Conservation (phyloP, 2,329 filamentous ascomycete genomes). For the Verticillium dahliae region DNA sequence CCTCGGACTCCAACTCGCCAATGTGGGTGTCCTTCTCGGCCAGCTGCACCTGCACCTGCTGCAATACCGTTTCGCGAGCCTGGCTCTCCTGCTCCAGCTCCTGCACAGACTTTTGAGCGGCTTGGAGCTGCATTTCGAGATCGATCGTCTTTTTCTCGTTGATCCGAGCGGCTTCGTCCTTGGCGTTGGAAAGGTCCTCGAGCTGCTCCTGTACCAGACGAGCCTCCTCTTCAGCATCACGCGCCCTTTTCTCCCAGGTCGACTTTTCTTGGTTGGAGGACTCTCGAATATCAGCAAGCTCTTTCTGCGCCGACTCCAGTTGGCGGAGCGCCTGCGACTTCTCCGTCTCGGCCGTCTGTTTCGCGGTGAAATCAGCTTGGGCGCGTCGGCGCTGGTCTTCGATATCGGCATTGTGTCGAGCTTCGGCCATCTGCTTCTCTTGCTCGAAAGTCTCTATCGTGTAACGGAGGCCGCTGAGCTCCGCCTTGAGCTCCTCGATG, state of each 20-base stretch:
- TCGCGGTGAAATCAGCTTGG: slow-evolving; percentile 75
- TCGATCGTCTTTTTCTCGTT: slow-evolving; percentile 48
- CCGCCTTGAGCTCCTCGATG: slow-evolving; percentile 78
- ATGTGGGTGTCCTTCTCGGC: slow-evolving; percentile 63
- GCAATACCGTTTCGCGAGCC: slow-evolving; percentile 48
- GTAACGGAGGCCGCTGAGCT: slow-evolving; percentile 82
- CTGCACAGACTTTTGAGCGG: slow-evolving; percentile 40
- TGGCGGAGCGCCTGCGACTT: slow-evolving; percentile 42
- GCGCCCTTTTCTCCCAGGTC: slow-evolving; percentile 60
- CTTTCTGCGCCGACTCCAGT: slow-evolving; percentile 40
- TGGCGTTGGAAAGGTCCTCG: slow-evolving; percentile 59
- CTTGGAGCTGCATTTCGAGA: slow-evolving; percentile 44
- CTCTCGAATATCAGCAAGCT: slow-evolving; percentile 46
- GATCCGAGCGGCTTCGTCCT: slow-evolving; percentile 63
- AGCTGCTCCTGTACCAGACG: slow-evolving; percentile 71
- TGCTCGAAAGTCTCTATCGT: slow-evolving; percentile 82
- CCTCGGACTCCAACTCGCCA: slow-evolving; percentile 72
- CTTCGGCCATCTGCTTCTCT: slow-evolving; percentile 71
- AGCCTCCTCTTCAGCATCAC: slow-evolving; percentile 69
- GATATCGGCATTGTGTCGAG: slow-evolving; percentile 78
- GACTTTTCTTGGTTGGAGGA: slow-evolving; percentile 49
- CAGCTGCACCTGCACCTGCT: slow-evolving; percentile 59
- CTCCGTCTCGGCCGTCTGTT: slow-evolving; percentile 52
- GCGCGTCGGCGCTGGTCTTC: slow-evolving; percentile 72
- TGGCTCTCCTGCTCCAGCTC: slow-evolving; percentile 55